Evolutionary conservation across 768 basidiomycete species (phyloP), one percentile per base, ranked within the genome.

Genomic region (Suillus discolor): DNA sequence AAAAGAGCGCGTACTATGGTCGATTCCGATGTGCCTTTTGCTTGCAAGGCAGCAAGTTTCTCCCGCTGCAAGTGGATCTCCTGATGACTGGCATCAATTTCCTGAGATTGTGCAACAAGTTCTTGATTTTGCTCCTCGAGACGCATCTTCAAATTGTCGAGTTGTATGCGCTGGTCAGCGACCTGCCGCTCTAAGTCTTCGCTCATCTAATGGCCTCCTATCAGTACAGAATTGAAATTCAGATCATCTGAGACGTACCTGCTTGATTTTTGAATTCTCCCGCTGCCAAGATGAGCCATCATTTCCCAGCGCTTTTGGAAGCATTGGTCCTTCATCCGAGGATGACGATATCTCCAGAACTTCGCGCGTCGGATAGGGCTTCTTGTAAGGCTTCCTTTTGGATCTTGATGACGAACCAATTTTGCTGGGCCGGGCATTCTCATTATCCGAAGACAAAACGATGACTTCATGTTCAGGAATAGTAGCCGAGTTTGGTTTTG

Each of bases 311-410:
- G 51, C 49, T 0, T 51, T 67, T 66, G 57, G 62, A 65, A n/a
- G 42, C 25, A 66, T 28, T 31, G 51, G 57, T 15, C 18, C 55
- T 5, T 86, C 86, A 18, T 88, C 87, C 34, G 84, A 85, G n/a
- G 85, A 86, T n/a, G 85, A 86, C 1, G 84, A 85, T 63, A 88
- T 84, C 71, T 88, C 86, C 60, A 87, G 82, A 23, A 87, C 74
- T 23, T 86, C 85, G 5, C 66, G 69, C 41, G 66, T 65, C 65
- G 61, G 69, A 67, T 51, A 64, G 23, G 54, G 62, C 51, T 63
- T 73, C 45, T 38, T 77, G 9, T 25, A 16, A 1, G 44, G 13
- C 20, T 68, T 69, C 1, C 1, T 39, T 28, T 66, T n/a, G 1
- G 67, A 45, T 41, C 62, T 71, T 57, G 71, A 75, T 9, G 65